Evolutionary conservation across 495 filamentous ascomycete species (phyloP), one percentile per base, ranked within the genome.

Genomic region (Neurospora terricola): DNA sequence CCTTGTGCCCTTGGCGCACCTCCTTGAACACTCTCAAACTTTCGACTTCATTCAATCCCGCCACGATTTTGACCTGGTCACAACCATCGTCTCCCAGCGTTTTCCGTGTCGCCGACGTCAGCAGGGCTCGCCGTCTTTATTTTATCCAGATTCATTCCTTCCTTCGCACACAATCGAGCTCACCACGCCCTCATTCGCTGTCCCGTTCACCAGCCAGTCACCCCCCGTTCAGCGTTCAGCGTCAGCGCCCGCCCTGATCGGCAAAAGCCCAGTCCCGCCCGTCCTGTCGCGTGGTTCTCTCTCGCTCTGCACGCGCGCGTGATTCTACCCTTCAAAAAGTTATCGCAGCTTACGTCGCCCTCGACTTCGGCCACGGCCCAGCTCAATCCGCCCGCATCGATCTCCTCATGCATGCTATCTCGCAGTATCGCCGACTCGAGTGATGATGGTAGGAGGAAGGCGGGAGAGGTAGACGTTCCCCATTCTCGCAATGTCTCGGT

Each of bases 401-500:
- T 72, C 71, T 10, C 42, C 72, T 37, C 73, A 84, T 85, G 83
- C 82, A 86, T 84, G 83, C 80, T 84, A 73, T 78, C 74, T 54
- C 74, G 69, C 76, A 78, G 73, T 76, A 77, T 81, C 76, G 69
- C 74, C 80, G 72, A 75, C 80, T 78, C 78, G 79, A 84, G 84
- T 85, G 82, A 88, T 85, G 86, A 86, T 85, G 86, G 84, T 84
- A 79, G 84, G 82, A 83, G 82, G 81, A 80, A 80, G 83, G 82
- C 77, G 82, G 82, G 73, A 78, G 82, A 81, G 83, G 81, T 83
- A 83, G 82, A 79, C 78, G 78, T 79, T 79, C 78, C 80, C 76
- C 75, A 79, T 77, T 76, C 75, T 81, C 81, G 85, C 83, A 80
- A 93, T 93, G 92, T 92, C 93, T 88, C 91, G 91, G 85, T 89